Base-by-base conservation (phyloP, 345 rosid genomes). In the Chamaenerion angustifolium region DNA sequence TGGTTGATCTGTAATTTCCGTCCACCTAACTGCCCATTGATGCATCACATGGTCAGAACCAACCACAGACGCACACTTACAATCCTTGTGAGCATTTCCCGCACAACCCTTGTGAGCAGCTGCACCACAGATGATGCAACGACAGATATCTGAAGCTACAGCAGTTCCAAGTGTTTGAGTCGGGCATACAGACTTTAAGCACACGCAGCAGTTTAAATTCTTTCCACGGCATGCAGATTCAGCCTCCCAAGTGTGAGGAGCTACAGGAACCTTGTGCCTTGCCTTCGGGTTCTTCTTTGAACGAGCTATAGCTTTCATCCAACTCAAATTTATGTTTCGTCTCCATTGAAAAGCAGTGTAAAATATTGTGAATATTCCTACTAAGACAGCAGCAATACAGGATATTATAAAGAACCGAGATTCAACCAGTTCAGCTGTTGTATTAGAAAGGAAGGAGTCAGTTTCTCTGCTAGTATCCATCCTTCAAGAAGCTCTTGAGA, bases 301-400 rank as follows among this genome's bases (percentile, higher is more conserved):
- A 45, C 84, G 81, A 19, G 93, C 92, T 54, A 92, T 69, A 55
- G 98, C 96, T 73, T 76, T 92, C 72, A 74, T 92, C 98, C 96
- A 84, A 54, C 85, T 84, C 56, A 92, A 68, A 69, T 82, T 92
- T 63, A 87, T 84, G 58, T 92, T 87, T 58, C 96, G 80, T 55
- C 98, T 74, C 98, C 98, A 92, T 51, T 92, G 98, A 55, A 82
- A 84, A 59, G 96, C 93, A 0, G 93, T 83, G 66, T 80, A 92
- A 48, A 83, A 80, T 43, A 92, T 87, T 16, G 96, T 87, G 63
- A 80, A 62, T 51, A 92, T 61, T 54, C 98, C 96, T 66, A 87
- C 74, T 31, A 84, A 67, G 13, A 80, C 85, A 62, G 95, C 95
- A 18, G 79, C 51, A 42, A 77, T 57, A 16, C 88, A 83, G 42